Percentiles rank a stretch among this genome's conserved stretches.
These are phyloP conservation scores for Anthracocystis walkeri DNA, from an alignment of 1,284 basidiomycete species.

Conservation along the genomic window DNA sequence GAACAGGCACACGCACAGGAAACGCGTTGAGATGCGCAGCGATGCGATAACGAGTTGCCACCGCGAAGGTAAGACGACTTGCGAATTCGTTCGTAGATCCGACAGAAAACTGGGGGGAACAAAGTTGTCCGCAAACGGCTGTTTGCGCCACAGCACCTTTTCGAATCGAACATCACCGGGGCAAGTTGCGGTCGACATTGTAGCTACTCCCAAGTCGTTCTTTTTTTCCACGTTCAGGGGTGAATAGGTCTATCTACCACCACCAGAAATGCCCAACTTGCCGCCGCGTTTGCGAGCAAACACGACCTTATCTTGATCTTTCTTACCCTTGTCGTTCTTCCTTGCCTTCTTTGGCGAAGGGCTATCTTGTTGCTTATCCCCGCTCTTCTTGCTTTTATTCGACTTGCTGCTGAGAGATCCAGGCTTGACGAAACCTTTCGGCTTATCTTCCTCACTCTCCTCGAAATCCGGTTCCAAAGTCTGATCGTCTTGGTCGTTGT, in stretches of 20 bases:
- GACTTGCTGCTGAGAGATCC: conserved; percentile 11
- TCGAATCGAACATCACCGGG: conserved; percentile 74
- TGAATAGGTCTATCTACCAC: conserved; percentile 9
- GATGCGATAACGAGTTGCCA: conserved; percentile 78
- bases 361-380: background rate
- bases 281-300: conserved; percentile 40
- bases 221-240: background rate
- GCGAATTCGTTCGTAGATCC: conserved; percentile 73
- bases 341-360: conserved; percentile 14
- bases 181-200: background rate
- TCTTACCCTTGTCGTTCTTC: conserved; percentile 6
- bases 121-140: conserved; percentile 85
- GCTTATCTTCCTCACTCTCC: conserved; percentile 5
- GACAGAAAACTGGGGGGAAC: conserved; percentile 83
- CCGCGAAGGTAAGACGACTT: conserved; percentile 73
- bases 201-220: background rate
- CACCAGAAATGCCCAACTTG: conserved; percentile 38
- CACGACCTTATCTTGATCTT: conserved; percentile 45
- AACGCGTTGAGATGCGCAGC: conserved; percentile 55
- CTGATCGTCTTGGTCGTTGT: background rate
- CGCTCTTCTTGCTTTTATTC: conserved; percentile 5
- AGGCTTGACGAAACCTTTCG: conserved; percentile 32
- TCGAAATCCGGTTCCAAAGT: conserved; percentile 22
- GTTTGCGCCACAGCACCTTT: conserved; percentile 85
- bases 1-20: conserved; percentile 49